Base-by-base conservation (phyloP, 2,329 filamentous ascomycete species). In the Colletotrichum sp. region DNA sequence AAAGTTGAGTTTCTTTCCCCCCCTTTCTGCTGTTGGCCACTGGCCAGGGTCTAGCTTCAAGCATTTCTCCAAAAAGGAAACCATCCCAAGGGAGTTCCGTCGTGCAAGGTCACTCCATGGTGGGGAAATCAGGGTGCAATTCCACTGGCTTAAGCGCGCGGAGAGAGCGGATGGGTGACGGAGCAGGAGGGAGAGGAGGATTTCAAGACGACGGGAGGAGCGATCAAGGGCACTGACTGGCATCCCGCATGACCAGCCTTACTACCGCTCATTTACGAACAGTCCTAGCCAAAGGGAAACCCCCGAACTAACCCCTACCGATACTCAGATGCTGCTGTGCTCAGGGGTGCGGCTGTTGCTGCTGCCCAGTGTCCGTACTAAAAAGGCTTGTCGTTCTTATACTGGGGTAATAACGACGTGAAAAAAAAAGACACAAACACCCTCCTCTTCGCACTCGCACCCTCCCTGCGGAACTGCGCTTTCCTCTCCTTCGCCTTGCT, bases 321-420 rank as follows among this genome's bases (percentile, higher is more conserved):
- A 68, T 58, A 59, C 52, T 59, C 32, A 73, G 69, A 62, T 48
- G 69, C 72, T 73, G 69, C 73, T 73, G 73, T 73, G 73, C 28
- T 73, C 73, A 75, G 73, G 73, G 69, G 69, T 70, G 58, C 48
- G 32, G 65, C 66, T 72, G 69, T 61, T 52, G 43, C 43, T 52
- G 43, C n/a, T 52, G 43, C 43, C 43, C 43, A 52, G 43, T 52
- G 43, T 71, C 69, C 18, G 26, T 61, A 36, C 58, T 36, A 62
- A 62, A 36, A 62, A 36, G 26, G 30, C 38, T 30, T 21, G 21
- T 32, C 56, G 14, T 9, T 32, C 48, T 62, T 55, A 74, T 74
- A 63, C 58, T 75, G 26, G 43, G 34, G 59, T 32, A 68, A 43
- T 13, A 52, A 21, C n/a, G 43, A 52, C n/a, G 43, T 7, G 10